Evolutionary conservation across 441 rosid genomes (phyloP).

Genomic region (Adansonia gregorii): DNA sequence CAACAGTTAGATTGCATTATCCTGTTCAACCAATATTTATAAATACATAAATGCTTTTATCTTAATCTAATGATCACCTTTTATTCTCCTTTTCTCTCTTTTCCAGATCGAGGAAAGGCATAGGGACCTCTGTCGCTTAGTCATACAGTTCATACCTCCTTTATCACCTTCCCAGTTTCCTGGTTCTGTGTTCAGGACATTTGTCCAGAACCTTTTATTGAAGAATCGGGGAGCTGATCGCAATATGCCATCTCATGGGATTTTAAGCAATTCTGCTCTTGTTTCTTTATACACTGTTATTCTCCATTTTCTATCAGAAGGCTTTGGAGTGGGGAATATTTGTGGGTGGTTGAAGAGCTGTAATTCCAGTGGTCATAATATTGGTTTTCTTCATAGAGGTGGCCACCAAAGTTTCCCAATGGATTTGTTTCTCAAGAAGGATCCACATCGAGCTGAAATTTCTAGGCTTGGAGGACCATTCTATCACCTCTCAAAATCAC

Average conservation of each 20-base stretch:
- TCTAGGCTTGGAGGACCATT: conserved; percentile 96
- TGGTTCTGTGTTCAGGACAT: conserved; percentile 90
- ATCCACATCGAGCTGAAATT: conserved; percentile 80
- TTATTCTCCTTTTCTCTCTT: conserved; percentile 21
- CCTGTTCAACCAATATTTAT: conserved; percentile 15
- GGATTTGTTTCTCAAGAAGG: conserved; percentile 81
- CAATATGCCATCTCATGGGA: conserved; percentile 78
- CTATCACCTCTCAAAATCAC: conserved; percentile 76
- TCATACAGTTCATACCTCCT: conserved; percentile 90
- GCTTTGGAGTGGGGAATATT: conserved; percentile 58
- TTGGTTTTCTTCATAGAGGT: conserved; percentile 93
- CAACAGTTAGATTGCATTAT: neutral
- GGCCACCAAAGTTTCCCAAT: conserved; percentile 88
- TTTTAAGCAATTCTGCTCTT: conserved; percentile 86
- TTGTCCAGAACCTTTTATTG: conserved; percentile 79
- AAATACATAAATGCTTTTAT: conserved; percentile 14
- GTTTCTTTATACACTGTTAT: conserved; percentile 83
- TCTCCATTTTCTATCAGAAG: conserved; percentile 96
- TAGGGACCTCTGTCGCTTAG: conserved; percentile 87
- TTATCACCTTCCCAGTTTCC: conserved; percentile 73
- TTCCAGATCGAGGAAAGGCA: conserved; percentile 93
- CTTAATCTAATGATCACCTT: conserved; percentile 7
- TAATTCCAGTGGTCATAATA: conserved; percentile 48
- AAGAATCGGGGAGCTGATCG: conserved; percentile 93
- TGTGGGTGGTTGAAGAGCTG: conserved; percentile 65